These are phyloP conservation scores for Ogataea wickerhamii DNA, from an alignment of 805 yeast species.

Conservation along the genomic window DNA sequence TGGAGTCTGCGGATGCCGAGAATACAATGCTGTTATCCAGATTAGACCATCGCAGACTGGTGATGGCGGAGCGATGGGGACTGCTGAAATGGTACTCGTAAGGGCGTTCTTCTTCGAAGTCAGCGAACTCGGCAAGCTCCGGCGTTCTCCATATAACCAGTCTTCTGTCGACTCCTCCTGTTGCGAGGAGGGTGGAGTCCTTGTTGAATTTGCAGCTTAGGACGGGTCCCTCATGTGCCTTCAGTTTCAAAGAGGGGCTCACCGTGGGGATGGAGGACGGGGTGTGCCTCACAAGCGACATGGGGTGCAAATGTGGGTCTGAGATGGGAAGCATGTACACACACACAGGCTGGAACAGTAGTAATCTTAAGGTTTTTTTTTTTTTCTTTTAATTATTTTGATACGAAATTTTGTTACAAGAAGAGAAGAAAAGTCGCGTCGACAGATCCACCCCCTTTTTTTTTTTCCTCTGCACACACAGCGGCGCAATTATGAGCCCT, in stretches of 20 bases:
- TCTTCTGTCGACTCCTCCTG: constrained; percentile 59
- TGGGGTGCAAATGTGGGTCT: too few relatives aligned
- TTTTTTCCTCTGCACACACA: too few relatives aligned
- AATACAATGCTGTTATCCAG: constrained; percentile 41
- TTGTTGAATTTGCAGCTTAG: constrained; percentile 49
- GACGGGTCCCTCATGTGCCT: constrained; percentile 55
- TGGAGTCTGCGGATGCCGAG: constrained; percentile 58
- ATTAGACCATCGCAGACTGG: constrained; percentile 53
- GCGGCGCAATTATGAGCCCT: too few relatives aligned
- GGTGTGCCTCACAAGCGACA: constrained; percentile 1
- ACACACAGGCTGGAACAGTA: too few relatives aligned
- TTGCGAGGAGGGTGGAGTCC: constrained; percentile 51
- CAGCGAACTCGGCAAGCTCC: constrained; percentile 1
- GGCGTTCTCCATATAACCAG: constrained; percentile 34
- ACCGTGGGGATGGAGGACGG: not conserved
- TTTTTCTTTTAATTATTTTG: too few relatives aligned
- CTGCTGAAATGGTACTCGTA: constrained; percentile 11
- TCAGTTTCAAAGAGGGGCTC: constrained; percentile 36
- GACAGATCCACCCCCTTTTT: too few relatives aligned
- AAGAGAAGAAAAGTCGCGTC: too few relatives aligned
- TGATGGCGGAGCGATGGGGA: constrained; percentile 58
- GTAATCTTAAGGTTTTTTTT: too few relatives aligned
- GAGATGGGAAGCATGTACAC: too few relatives aligned
- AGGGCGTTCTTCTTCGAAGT: constrained; percentile 13
- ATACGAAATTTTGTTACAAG: too few relatives aligned